phyloP scores from a whole-genome alignment of 805 yeast genomes.

The Suhomyces faveliae region DNA sequence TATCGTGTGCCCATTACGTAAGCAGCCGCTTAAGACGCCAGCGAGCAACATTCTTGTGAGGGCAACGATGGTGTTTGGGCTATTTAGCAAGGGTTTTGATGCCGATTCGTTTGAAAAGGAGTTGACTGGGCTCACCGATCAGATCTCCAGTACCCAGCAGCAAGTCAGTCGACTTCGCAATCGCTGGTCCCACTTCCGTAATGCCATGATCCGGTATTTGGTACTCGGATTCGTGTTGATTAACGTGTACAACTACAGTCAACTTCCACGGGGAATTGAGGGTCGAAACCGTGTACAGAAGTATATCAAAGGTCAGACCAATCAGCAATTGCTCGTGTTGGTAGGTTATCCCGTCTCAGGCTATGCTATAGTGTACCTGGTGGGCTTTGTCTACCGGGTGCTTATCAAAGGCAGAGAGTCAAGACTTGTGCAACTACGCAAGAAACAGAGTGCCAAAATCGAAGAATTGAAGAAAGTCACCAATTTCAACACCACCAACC shows the following conservation, averaged over 20 bases:
- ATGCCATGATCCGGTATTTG: slow-evolving; percentile 17
- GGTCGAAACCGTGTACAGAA: slow-evolving; percentile 20
- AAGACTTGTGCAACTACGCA: slow-evolving; percentile 29
- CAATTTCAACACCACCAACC: slow-evolving; percentile 71
- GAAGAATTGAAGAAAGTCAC: slow-evolving; percentile 71
- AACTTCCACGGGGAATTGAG: slow-evolving; percentile 13
- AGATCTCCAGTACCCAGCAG: slow-evolving; percentile 29
- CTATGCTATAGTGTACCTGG: slow-evolving; percentile 16
- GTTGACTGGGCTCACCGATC: slow-evolving; percentile 34
- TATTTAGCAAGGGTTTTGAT: slow-evolving; percentile 31
- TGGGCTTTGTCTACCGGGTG: slow-evolving; percentile 17
- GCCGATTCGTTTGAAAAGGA: slow-evolving; percentile 46
- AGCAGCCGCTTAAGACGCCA: not conserved
- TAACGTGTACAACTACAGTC: slow-evolving; percentile 22
- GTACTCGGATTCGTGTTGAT: slow-evolving; percentile 21
- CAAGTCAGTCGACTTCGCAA: slow-evolving; percentile 16
- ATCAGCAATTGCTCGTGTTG: slow-evolving; percentile 13
- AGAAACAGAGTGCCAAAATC: slow-evolving; percentile 52
- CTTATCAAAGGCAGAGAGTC: slow-evolving; percentile 22
- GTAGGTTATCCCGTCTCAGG: slow-evolving; percentile 24
- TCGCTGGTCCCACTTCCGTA: slow-evolving; percentile 17
- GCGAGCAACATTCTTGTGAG: not conserved
- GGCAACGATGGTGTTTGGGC: slow-evolving; percentile 24
- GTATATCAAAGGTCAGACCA: slow-evolving; percentile 27
- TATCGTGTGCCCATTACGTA: not conserved